These are phyloP conservation scores for Melanopsichium pennsylvanicum DNA, from an alignment of 1,284 basidiomycete species.

Conservation along the genomic window DNA sequence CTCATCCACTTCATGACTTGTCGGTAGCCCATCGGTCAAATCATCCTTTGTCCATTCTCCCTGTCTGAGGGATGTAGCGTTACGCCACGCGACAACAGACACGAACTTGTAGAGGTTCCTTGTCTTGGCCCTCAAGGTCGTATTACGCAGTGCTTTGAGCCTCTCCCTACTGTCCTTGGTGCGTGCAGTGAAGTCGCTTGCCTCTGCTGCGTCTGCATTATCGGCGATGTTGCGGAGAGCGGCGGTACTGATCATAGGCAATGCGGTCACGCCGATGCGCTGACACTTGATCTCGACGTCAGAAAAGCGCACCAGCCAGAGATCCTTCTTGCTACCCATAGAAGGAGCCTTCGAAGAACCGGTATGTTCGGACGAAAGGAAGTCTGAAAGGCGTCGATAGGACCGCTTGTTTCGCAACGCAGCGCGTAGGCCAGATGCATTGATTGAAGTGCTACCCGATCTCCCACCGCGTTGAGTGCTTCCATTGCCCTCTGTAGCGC, in stretches of 20 bases:
- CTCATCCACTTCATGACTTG: conserved; percentile 46
- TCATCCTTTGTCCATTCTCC: conserved; percentile 1
- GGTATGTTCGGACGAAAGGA: conserved; percentile 31
- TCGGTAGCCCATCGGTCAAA: conserved; percentile 29
- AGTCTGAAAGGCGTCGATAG: conserved; percentile 55
- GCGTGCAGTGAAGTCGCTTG: conserved; percentile 41
- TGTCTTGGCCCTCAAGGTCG: conserved; percentile 55
- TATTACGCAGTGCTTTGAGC: conserved; percentile 53
- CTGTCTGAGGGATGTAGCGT: conserved; percentile 12
- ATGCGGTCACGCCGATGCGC: conserved; percentile 83
- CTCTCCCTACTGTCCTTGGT: conserved; percentile 58
- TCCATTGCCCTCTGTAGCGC: conserved; percentile 24
- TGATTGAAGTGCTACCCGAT: conserved; percentile 15
- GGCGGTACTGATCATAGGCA: conserved; percentile 76
- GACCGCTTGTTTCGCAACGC: conserved; percentile 56
- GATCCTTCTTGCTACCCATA: conserved; percentile 72
- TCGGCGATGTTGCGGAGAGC: conserved; percentile 65
- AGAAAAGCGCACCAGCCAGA: conserved; percentile 94
- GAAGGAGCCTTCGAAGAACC: conserved; percentile 53
- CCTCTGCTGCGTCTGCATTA: conserved; percentile 1
- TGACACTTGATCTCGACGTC: conserved; percentile 93
- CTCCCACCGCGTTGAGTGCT: conserved; percentile 3
- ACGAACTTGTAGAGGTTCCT: conserved; percentile 60
- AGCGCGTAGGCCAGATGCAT: conserved; percentile 39
- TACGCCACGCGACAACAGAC: conserved; percentile 47